These are phyloP conservation scores for Crithidia sp. DNA, from an alignment of 208 protist genomes.

Conservation along the genomic window DNA sequence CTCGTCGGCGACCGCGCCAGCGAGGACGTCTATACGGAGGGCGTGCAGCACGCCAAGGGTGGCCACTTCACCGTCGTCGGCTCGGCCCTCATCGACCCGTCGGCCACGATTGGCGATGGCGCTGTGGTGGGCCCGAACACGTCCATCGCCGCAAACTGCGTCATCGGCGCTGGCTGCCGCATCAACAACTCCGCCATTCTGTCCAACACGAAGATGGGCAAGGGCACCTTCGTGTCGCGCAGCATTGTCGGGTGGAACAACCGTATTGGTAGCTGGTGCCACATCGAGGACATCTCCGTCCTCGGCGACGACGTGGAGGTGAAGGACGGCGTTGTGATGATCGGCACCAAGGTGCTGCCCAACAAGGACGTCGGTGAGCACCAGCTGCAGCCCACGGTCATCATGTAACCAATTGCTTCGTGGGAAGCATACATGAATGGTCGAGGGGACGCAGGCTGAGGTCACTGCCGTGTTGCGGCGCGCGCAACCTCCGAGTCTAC, in stretches of 20 bases:
- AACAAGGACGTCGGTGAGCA: conserved; percentile 94
- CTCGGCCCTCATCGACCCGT: conserved; percentile 86
- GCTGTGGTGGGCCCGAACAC: conserved; percentile 96
- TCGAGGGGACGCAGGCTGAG: neutral
- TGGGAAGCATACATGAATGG: neutral
- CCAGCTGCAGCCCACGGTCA: conserved; percentile 87
- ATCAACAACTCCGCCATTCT: conserved; percentile 90
- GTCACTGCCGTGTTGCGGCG: neutral
- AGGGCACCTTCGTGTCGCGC: conserved; percentile 78
- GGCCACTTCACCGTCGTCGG: conserved; percentile 70
- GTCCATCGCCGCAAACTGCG: conserved; percentile 93
- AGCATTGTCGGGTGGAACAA: conserved; percentile 98
- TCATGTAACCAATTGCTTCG: conserved; percentile 82
- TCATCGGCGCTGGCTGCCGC: conserved; percentile 90
- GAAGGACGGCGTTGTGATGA: conserved; percentile 91
- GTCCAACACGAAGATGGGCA: conserved; percentile 79
- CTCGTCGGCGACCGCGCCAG: conserved; percentile 46
- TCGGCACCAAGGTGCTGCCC: conserved; percentile 93
- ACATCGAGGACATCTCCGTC: conserved; percentile 95
- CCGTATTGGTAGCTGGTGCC: conserved; percentile 90
- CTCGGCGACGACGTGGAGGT: conserved; percentile 96
- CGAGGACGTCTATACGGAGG: conserved; percentile 41
- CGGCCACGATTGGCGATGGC: conserved; percentile 91
- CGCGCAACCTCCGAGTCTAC: neutral
- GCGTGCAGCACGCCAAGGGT: conserved; percentile 23